Conservation (phyloP, 495 filamentous ascomycete genomes). For the Penicillium goetzii region DNA sequence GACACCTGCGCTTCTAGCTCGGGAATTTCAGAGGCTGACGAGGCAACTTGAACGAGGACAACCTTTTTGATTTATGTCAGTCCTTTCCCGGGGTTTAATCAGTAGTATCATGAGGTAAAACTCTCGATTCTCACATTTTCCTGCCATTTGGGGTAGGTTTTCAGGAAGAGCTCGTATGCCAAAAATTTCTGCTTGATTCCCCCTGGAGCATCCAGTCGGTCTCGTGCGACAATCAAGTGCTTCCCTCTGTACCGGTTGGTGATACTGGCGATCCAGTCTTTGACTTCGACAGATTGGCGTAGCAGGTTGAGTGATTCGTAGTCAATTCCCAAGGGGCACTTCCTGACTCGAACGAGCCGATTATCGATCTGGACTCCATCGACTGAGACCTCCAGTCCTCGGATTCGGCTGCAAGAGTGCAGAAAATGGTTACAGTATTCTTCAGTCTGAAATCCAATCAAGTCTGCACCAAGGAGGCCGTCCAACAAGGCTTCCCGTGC, state of each 20-base stretch:
- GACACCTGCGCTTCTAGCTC: conserved; percentile 80
- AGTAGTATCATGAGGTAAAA: too few relatives aligned
- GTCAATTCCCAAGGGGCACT: conserved; percentile 57
- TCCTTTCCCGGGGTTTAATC: neutral
- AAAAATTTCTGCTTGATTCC: conserved; percentile 86
- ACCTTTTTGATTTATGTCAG: conserved; percentile 43
- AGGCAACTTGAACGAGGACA: conserved; percentile 83
- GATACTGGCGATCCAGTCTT: conserved; percentile 72
- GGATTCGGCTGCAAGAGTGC: conserved; percentile 83
- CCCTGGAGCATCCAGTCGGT: conserved; percentile 84
- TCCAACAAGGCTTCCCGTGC: conserved; percentile 77
- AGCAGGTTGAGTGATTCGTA: conserved; percentile 65
- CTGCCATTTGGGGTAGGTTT: conserved; percentile 80
- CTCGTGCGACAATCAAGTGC: conserved; percentile 81
- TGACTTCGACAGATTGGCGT: conserved; percentile 68
- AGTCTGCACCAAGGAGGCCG: conserved; percentile 84
- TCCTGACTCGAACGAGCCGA: conserved; percentile 77
- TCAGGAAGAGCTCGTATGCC: conserved; percentile 85
- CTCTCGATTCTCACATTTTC: conserved; percentile 56
- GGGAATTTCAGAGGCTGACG: conserved; percentile 75
- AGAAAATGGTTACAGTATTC: conserved; percentile 93
- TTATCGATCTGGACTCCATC: conserved; percentile 81
- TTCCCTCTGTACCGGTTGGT: conserved; percentile 74
- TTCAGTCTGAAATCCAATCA: conserved; percentile 87
- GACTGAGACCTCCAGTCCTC: conserved; percentile 75